Evolutionary conservation across 73 alveolate genomes (phyloP), one percentile per base, ranked within the genome.

Genomic region (Halteria grandinella): DNA sequence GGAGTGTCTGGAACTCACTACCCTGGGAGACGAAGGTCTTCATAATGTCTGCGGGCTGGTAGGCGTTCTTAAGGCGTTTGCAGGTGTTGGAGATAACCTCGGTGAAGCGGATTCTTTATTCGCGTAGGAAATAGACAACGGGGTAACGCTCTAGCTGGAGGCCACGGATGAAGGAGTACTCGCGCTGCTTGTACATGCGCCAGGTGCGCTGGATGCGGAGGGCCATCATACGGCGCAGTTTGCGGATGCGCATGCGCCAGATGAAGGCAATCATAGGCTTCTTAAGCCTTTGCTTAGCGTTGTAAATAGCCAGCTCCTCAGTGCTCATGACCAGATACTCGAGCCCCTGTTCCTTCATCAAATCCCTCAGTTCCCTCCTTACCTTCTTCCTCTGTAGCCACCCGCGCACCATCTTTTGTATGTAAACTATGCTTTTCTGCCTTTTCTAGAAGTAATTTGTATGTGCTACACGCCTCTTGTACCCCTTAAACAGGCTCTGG

Each of bases 321-420:
- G 51, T 83, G 52, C 74, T 48, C 79, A 83, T 70, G 27, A 73
- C 27, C 0, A 83, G 54, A 33, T 51, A 54, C 29, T 57, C 92
- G 0, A 49, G 15, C 21, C 71, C 69, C 15, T 36, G 29, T 0
- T 40, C 82, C 58, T 73, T 72, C 74, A 73, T 31, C 15, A 83
- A 18, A 17, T 54, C 75, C 23, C 80, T 12, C 15, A 83, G 71
- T 32, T 83, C 85, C 23, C 49, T 53, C 57, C 50, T 73, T 78
- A 83, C 50, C 40, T 62, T 34, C 23, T 40, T 21, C 20, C 92
- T 23, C 37, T 57, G 29, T 0, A 49, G 32, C 81, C 75, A 84
- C 8, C 93, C 93, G 45, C 93, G 59, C 20, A 63, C 66, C 78
- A 43, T 47, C 75, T 75, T 84, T 36, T 84, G 66, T 10, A 84